Conservation (phyloP, 345 rosid genomes). For the Abelmoschus esculentus region DNA sequence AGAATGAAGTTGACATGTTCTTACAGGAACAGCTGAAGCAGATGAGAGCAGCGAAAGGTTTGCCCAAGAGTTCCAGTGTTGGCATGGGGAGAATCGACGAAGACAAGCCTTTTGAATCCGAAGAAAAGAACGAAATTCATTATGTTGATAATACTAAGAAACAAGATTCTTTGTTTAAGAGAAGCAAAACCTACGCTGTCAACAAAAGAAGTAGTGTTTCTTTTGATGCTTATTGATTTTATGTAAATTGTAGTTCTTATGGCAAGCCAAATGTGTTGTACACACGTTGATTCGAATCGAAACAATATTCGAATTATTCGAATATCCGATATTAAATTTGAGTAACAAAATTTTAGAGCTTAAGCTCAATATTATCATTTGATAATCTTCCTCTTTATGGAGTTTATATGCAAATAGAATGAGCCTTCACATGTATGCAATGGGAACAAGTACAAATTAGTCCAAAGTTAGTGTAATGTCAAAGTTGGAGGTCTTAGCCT, state of each 20-base stretch:
- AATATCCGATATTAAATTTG: too few relatives aligned
- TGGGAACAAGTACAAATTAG: background rate
- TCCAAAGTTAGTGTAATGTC: background rate
- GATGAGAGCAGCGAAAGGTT: constrained; percentile 5
- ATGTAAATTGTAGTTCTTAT: background rate
- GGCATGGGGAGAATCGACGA: constrained; percentile 51
- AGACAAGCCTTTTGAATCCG: constrained; percentile 14
- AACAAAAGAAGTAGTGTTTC: background rate
- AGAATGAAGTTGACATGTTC: constrained; percentile 36
- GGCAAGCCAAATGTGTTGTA: background rate
- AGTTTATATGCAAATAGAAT: constrained; percentile 16
- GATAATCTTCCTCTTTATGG: background rate
- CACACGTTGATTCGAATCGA: too few relatives aligned
- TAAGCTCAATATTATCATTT: too few relatives aligned
- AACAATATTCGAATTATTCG: too few relatives aligned
- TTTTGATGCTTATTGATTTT: constrained; percentile 11
- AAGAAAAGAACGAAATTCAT: constrained; percentile 11
- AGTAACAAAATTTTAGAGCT: too few relatives aligned
- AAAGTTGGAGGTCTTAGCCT: too few relatives aligned
- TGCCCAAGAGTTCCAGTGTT: constrained; percentile 39
- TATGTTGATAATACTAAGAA: background rate
- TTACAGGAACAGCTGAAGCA: constrained; percentile 16
- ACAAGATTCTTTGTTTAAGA: constrained; percentile 10
- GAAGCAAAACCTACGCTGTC: constrained; percentile 34
- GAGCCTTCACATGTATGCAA: background rate